phyloP scores from a whole-genome alignment of 2,329 filamentous ascomycete genomes.

The Nemania bipapillata region DNA sequence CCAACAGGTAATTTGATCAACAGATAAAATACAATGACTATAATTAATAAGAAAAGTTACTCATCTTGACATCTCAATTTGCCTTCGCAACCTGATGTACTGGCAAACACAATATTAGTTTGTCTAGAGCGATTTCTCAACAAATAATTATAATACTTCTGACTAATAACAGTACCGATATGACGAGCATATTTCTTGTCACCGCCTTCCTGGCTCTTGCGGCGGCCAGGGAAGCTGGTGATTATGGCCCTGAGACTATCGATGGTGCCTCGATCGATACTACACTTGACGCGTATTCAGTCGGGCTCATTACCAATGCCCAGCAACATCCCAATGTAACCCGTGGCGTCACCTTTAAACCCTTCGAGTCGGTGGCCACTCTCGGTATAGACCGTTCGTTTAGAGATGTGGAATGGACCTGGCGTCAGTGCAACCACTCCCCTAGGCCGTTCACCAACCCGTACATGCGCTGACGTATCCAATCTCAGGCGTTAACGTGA shows the following conservation, averaged over 20 bases:
- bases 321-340: conserved; percentile 11
- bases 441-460: not conserved
- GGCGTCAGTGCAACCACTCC: not conserved
- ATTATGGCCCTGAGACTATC: not conserved
- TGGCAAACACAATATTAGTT: no score
- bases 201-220: no score
- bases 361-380: not conserved
- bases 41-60: no score
- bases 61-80: no score
- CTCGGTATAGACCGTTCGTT: no score
- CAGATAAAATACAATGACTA: no score
- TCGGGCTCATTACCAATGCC: not conserved
- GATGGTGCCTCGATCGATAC: not conserved
- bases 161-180: no score
- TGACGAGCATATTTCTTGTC: no score
- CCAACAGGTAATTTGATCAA: not conserved
- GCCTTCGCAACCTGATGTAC: no score
- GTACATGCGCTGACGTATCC: not conserved
- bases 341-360: not conserved
- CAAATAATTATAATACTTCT: no score
- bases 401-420: not conserved
- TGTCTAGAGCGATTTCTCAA: no score
- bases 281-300: not conserved
- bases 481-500: not conserved
- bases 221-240: no score